Conservation (phyloP, 441 rosid species). For the Gossypium schwendimanii region DNA sequence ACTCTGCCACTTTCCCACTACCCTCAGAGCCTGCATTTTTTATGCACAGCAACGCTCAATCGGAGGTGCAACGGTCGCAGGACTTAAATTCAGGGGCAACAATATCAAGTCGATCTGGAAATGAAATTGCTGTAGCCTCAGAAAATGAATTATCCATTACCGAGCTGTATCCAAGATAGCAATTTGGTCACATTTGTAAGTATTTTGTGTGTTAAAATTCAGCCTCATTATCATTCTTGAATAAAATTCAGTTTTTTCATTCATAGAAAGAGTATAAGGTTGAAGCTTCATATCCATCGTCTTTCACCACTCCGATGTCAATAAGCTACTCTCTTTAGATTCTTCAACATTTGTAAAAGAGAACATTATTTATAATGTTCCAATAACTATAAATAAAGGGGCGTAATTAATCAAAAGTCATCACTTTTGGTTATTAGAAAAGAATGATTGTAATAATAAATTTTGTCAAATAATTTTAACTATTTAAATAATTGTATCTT, state of each 20-base stretch:
- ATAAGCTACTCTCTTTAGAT: background rate
- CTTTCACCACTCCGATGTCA: background rate
- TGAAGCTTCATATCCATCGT: background rate
- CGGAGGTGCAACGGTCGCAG: background rate
- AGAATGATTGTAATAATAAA: no score
- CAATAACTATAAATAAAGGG: no score
- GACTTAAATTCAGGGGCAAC: background rate
- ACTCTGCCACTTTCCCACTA: background rate
- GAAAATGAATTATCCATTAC: background rate
- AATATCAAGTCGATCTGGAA: background rate
- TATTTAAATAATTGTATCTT: no score
- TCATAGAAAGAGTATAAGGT: no score
- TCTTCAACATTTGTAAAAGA: background rate
- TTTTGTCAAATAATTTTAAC: no score
- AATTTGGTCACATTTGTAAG: background rate
- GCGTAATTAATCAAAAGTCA: no score
- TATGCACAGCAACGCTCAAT: background rate
- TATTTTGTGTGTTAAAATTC: background rate
- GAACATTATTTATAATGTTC: no score
- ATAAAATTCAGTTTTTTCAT: background rate
- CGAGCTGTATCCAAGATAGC: conserved; percentile 1
- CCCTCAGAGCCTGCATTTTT: conserved; percentile 6
- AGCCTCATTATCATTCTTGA: background rate
- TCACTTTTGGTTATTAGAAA: no score
- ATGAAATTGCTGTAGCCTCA: background rate